These are phyloP conservation scores for Stemphylium vesicarium DNA, from an alignment of 2,329 filamentous ascomycete species.

Conservation along the genomic window DNA sequence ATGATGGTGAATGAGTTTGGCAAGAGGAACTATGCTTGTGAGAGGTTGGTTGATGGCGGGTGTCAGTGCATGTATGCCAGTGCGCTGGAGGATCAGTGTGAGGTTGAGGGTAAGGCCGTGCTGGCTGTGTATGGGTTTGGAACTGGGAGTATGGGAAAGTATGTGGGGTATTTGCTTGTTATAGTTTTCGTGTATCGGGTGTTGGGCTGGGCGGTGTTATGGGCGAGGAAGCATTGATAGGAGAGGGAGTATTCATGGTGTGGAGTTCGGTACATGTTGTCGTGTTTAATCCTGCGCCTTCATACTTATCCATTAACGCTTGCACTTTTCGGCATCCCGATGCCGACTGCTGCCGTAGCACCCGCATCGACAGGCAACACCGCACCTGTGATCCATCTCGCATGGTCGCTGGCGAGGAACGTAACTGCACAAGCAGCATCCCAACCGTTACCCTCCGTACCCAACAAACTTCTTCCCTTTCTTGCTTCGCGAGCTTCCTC, in stretches of 20 bases:
- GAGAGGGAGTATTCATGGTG: too few species aligned
- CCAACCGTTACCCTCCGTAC: constrained; percentile 62
- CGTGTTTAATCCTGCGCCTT: too few species aligned
- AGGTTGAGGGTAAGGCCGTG: constrained; percentile 74
- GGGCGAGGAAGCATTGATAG: constrained; percentile 40
- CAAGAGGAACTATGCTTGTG: constrained; percentile 68
- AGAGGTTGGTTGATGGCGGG: constrained; percentile 32
- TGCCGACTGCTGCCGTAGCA: too few species aligned
- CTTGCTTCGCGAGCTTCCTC: constrained; percentile 58
- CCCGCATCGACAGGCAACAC: constrained; percentile 28
- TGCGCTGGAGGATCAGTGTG: constrained; percentile 66
- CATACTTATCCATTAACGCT: too few species aligned
- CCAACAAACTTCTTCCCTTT: constrained; percentile 58
- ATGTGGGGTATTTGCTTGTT: constrained; percentile 77
- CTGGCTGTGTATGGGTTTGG: constrained; percentile 73
- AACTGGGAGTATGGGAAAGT: constrained; percentile 67
- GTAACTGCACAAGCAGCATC: constrained; percentile 47
- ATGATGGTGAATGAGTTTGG: constrained; percentile 94
- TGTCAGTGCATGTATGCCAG: constrained; percentile 77
- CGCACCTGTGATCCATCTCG: constrained; percentile 28
- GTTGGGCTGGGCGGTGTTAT: constrained; percentile 69
- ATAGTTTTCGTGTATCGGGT: constrained; percentile 78
- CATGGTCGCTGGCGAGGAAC: constrained; percentile 22
- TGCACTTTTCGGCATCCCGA: too few species aligned
- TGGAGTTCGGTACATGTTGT: too few species aligned